Evolutionary conservation across 257 asterid species (phyloP).

Genomic region (Primulina huaijiensis): DNA sequence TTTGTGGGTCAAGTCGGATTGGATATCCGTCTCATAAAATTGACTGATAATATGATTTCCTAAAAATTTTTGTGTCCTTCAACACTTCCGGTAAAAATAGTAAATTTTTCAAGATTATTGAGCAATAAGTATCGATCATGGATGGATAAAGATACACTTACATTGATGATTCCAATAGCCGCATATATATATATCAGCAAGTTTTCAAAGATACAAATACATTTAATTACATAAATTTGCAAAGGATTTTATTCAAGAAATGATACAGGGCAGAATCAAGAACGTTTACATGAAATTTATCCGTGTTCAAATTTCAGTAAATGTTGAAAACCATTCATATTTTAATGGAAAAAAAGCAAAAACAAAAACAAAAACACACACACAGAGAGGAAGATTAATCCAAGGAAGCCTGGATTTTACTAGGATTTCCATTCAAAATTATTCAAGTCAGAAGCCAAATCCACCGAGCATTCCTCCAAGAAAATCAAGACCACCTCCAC

Average conservation of each 20-base stretch:
- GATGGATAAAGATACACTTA: too few relatives aligned
- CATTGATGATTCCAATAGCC: not conserved
- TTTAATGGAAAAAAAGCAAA: too few relatives aligned
- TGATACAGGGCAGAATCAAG: not conserved
- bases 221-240: not conserved
- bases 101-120: too few relatives aligned
- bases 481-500: constrained; percentile 31
- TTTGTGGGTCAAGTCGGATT: too few relatives aligned
- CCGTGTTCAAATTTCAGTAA: not conserved
- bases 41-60: too few relatives aligned
- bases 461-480: constrained; percentile 33
- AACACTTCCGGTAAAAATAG: too few relatives aligned
- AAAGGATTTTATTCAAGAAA: not conserved
- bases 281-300: not conserved
- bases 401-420: not conserved
- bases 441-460: constrained; percentile 20
- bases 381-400: not conserved
- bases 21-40: too few relatives aligned
- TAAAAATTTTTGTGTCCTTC: too few relatives aligned
- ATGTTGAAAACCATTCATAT: not conserved
- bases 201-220: not conserved
- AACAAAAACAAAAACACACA: too few relatives aligned
- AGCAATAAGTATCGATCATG: too few relatives aligned
- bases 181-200: not conserved
- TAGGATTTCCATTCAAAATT: not conserved